These are phyloP conservation scores for Phragmites australis DNA, from an alignment of 176 grass and related monocot genomes.

Conservation along the genomic window DNA sequence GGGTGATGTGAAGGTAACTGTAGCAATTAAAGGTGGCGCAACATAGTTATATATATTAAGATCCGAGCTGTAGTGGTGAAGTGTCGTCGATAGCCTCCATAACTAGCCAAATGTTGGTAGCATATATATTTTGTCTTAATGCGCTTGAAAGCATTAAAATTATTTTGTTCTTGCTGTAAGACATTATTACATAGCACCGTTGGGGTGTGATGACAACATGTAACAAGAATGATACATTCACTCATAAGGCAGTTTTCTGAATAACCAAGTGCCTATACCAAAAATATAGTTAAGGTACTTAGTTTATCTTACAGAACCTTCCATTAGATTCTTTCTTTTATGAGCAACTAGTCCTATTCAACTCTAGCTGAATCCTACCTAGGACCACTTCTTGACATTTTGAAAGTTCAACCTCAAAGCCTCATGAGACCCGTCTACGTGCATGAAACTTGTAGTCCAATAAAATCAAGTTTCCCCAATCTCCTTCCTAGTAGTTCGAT, in stretches of 20 bases:
- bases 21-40: no score
- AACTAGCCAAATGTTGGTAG: no score
- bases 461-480: not conserved
- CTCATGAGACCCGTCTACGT: not conserved
- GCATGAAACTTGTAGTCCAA: conserved; percentile 1
- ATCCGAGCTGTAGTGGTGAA: no score
- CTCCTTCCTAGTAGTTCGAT: not conserved
- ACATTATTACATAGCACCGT: no score
- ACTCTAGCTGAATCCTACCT: not conserved
- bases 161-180: no score
- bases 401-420: not conserved
- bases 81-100: no score
- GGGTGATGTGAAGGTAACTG: no score
- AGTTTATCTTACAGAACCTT: conserved; percentile 3
- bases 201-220: not conserved
- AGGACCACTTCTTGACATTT: not conserved
- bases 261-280: no score
- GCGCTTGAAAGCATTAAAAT: no score
- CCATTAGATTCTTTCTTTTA: conserved; percentile 23
- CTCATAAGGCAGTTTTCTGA: not conserved
- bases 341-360: conserved; percentile 11
- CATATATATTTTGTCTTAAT: no score
- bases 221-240: not conserved
- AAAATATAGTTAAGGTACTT: not conserved
- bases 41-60: no score